Evolutionary conservation across 176 grass and related monocot species (phyloP), one percentile per base, ranked within the genome.

Genomic region (Typha latifolia): DNA sequence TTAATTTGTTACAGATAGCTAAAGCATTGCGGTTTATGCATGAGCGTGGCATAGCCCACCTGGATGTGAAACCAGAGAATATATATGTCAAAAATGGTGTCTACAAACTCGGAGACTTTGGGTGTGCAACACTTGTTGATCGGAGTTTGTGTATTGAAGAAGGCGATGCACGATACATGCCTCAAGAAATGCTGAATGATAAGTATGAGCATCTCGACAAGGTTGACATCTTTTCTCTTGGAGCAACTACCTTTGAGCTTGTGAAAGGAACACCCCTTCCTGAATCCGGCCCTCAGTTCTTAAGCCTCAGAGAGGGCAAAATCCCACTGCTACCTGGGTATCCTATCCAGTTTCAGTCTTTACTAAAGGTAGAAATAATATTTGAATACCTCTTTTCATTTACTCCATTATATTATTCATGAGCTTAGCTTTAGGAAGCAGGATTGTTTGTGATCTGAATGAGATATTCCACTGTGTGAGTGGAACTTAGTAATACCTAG

Each of bases 51-150:
- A 50, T 99, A 73, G 94, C 83, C 61, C 94, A 99, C 74, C 76
- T 93, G 66, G 94, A 99, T 49, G 86, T 99, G 73, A 99, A 99
- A 73, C 94, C 89, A 64, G 94, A 99, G 65, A 99, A 99, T 74
- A 93, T 99, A 74, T 99, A 93, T 71, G 61, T 74, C 23, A 84
- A 77, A 82, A 74, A 82, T 73, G 75, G 81, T 63, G 49, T 79
- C 63, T 93, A 93, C 78, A 99, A 97, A 81, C 89, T 97, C 13
- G 94, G 94, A 51, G 93, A 97, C 64, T 92, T 97, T 62, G 88
- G 88, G 24, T 92, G 93, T 84, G 93, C 88, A 31, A 92, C 85
- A 57, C 86, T 92, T 55, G 69, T 51, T 69, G 74, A 97, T 78
- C 70, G 69, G 14, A 90, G 83, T 82, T 77, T 97, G 12, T 52